Evolutionary conservation across 805 yeast genomes (phyloP), one percentile per base, ranked within the genome.

Genomic region (Starmerella cellae): DNA sequence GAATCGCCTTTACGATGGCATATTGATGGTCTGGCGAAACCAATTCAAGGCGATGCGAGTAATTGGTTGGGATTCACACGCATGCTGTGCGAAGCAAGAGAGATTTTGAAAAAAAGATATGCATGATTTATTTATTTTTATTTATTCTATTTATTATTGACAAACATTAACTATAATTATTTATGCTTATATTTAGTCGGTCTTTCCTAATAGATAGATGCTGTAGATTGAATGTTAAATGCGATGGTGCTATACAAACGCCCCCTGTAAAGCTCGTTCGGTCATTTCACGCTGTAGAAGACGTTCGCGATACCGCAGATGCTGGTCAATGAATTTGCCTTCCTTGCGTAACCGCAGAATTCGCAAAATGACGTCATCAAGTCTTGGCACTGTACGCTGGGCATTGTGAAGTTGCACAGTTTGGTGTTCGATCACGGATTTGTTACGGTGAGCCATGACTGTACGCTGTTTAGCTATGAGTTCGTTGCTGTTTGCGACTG

Each of bases 341-440:
- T 79, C 78, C 19, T 75, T 82, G 45, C 77, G 73, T 30, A 85
- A 67, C 21, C 85, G 61, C 41, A 88, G 57, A 14, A 84, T 67
- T 38, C 96, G 68, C 46, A 88, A 60, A 5, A 87, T 67, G 11
- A 84, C 69, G 51, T 83, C 83, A 51, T 82, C 87, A 22, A 67
- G 62, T 2, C 63, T 55, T 9, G 69, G 72, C 34, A 68, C 68
- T 16, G 66, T 61, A n/a, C 63, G 60, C 33, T 63, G 62, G 1
- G 70, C 74, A 24, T 66, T 68, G 13, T 63, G 60, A 11, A 70
- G 63, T 18, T 71, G 69, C 14, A 64, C 59, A 43, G 68, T 69
- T 9, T 73, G 68, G 35, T 62, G 61, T 6, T 67, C 68, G 49
- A 77, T 70, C 9, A 72, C 68, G 38, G 63, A 67, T 13, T 75